Evolutionary conservation across 768 basidiomycete genomes (phyloP).

Genomic region (Cantharellus anzutake): DNA sequence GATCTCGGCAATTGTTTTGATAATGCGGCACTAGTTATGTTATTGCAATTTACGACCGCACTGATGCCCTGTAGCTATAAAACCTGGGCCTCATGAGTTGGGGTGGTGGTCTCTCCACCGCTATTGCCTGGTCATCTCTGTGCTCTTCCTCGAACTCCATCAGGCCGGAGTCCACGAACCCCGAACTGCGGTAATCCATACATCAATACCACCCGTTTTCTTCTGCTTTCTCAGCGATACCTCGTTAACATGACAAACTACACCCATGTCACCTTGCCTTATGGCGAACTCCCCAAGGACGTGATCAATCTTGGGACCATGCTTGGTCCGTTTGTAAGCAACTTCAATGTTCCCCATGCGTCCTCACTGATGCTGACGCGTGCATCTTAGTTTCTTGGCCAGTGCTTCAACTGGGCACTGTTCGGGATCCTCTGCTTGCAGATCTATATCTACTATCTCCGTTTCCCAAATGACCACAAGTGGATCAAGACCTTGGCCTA

Average conservation of each 20-base stretch:
- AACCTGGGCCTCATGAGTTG: too few species aligned
- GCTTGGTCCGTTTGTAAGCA: not conserved
- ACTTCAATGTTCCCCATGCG: not conserved
- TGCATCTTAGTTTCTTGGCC: slow-evolving; percentile 3
- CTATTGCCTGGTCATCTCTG: too few species aligned
- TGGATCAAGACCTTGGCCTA: slow-evolving; percentile 7
- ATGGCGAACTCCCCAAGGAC: not conserved
- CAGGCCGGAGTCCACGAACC: too few species aligned
- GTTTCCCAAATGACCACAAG: slow-evolving; percentile 3
- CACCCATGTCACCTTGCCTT: not conserved
- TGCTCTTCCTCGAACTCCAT: too few species aligned
- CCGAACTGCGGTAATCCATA: too few species aligned
- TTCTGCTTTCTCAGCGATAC: too few species aligned
- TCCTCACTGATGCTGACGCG: not conserved
- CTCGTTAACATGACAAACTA: not conserved
- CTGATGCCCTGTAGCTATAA: too few species aligned
- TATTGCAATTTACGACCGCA: too few species aligned
- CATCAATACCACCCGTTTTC: too few species aligned
- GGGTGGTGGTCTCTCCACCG: too few species aligned
- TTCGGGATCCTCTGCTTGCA: slow-evolving; percentile 7
- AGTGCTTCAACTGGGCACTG: slow-evolving; percentile 8
- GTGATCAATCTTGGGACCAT: not conserved
- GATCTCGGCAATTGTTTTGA: too few species aligned
- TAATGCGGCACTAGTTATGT: too few species aligned
- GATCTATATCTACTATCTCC: slow-evolving; percentile 7